These are phyloP conservation scores for Dissophora ornata DNA, from an alignment of 192 early-diverging fungal genomes.

Conservation along the genomic window DNA sequence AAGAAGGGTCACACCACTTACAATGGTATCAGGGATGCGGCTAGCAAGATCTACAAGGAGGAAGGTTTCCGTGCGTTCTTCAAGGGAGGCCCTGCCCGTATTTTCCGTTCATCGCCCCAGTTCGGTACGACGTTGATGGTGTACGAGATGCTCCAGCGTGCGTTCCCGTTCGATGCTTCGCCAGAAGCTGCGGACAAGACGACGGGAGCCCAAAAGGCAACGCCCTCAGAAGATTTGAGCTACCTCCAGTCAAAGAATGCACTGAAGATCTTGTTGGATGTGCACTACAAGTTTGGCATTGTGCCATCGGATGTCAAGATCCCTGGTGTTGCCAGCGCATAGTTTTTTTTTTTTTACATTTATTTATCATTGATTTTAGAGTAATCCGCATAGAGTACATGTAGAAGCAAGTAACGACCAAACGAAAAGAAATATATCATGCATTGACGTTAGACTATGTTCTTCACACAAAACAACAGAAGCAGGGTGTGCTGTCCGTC, in stretches of 20 bases:
- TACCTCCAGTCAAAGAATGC: slow-evolving; percentile 64
- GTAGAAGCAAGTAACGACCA: background rate
- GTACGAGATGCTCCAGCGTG: slow-evolving; percentile 88
- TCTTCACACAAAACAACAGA: no score
- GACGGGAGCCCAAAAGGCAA: slow-evolving; percentile 17
- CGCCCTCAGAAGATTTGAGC: slow-evolving; percentile 44
- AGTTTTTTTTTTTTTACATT: background rate
- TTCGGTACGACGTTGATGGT: slow-evolving; percentile 96
- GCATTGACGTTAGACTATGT: no score
- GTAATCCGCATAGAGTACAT: no score
- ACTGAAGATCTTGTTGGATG: slow-evolving; percentile 65
- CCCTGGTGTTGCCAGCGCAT: slow-evolving; percentile 32
- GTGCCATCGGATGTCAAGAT: slow-evolving; percentile 41
- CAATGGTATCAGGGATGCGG: slow-evolving; percentile 86
- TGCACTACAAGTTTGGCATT: slow-evolving; percentile 55
- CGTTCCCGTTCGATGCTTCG: slow-evolving; percentile 63
- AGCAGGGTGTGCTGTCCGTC: no score
- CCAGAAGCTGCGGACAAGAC: slow-evolving; percentile 24
- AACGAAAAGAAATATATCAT: background rate
- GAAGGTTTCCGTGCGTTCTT: slow-evolving; percentile 97
- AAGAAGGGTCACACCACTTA: slow-evolving; percentile 89
- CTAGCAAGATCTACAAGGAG: slow-evolving; percentile 86
- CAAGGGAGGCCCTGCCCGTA: slow-evolving; percentile 94
- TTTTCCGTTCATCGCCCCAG: slow-evolving; percentile 96
- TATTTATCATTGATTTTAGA: no score